A percentile compares a stretch with the other conserved stretches of the same genome.
phyloP scores from a whole-genome alignment of 164 flowering plant genomes.

The Dillenia turbinata region DNA sequence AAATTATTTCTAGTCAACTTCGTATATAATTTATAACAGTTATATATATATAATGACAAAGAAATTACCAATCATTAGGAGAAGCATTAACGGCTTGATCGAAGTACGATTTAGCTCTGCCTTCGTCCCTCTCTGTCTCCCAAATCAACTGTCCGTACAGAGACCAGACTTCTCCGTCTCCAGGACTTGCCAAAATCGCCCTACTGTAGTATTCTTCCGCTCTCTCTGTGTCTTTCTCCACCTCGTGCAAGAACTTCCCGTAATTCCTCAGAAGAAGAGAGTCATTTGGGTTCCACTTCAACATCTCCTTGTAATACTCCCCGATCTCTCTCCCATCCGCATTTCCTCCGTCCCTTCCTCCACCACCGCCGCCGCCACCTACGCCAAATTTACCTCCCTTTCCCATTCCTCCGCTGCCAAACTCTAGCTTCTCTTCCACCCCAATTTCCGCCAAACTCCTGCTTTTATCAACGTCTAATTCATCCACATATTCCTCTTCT shows the following conservation, averaged over 20 bases:
- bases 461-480: background rate
- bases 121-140: slow-evolving; percentile 56
- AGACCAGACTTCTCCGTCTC: slow-evolving; percentile 67
- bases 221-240: slow-evolving; percentile 45
- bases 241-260: slow-evolving; percentile 80
- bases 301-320: slow-evolving; percentile 52
- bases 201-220: slow-evolving; percentile 82
- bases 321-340: slow-evolving; percentile 42
- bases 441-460: slow-evolving; percentile 15
- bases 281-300: slow-evolving; percentile 59
- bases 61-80: slow-evolving; percentile 60
- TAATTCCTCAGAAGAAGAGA: slow-evolving; percentile 70
- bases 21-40: background rate
- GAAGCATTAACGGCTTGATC: slow-evolving; percentile 64
- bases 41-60: background rate
- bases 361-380: slow-evolving; percentile 24
- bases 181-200: slow-evolving; percentile 67
- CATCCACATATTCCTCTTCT: slow-evolving; percentile 27
- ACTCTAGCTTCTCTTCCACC: slow-evolving; percentile 24
- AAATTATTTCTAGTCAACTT: background rate
- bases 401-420: slow-evolving; percentile 28
- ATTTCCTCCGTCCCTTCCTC: slow-evolving; percentile 19
- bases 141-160: slow-evolving; percentile 69
- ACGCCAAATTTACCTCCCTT: slow-evolving; percentile 19
- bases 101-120: slow-evolving; percentile 58